These are phyloP conservation scores for Colletotrichum phormii DNA, from an alignment of 2,329 filamentous ascomycete genomes.

Conservation along the genomic window DNA sequence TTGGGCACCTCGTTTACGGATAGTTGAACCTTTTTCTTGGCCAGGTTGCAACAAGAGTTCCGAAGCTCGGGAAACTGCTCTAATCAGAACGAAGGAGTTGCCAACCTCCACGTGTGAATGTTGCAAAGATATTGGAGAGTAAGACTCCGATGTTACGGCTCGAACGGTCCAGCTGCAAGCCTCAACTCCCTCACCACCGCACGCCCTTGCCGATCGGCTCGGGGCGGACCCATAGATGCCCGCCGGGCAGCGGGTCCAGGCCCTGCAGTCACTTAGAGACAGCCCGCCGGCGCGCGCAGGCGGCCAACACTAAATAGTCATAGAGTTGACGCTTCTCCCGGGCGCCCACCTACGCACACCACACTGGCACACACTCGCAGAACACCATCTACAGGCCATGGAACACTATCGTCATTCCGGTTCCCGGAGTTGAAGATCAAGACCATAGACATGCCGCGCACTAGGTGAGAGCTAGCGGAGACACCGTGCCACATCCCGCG, in stretches of 20 bases:
- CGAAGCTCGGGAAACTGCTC: not conserved
- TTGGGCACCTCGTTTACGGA: not conserved
- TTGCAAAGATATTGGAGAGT: not conserved
- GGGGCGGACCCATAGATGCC: slow-evolving; percentile 17
- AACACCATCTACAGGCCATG: not conserved
- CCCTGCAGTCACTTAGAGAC: slow-evolving; percentile 3
- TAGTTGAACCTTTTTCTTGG: not conserved
- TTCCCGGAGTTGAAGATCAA: slow-evolving; percentile 1
- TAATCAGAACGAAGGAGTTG: not conserved
- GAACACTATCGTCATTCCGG: slow-evolving; percentile 1
- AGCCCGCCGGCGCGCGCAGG: slow-evolving; percentile 33
- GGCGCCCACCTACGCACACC: not conserved
- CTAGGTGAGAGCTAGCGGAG: slow-evolving; percentile 7
- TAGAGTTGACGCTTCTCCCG: not conserved
- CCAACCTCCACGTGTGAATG: not conserved
- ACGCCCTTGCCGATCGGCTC: slow-evolving; percentile 23
- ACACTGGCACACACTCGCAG: not conserved
- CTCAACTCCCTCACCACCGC: not conserved
- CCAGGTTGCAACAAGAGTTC: not conserved
- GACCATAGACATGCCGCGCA: not conserved
- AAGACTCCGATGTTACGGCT: not conserved
- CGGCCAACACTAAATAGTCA: not conserved
- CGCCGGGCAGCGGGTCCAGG: slow-evolving; percentile 28
- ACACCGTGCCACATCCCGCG: slow-evolving; percentile 16
- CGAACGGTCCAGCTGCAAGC: not conserved